A percentile compares a stretch with the other conserved stretches of the same genome.
Evolutionary conservation across 2,329 filamentous ascomycete genomes (phyloP).

Genomic region (Cryphonectria nitschkei): DNA sequence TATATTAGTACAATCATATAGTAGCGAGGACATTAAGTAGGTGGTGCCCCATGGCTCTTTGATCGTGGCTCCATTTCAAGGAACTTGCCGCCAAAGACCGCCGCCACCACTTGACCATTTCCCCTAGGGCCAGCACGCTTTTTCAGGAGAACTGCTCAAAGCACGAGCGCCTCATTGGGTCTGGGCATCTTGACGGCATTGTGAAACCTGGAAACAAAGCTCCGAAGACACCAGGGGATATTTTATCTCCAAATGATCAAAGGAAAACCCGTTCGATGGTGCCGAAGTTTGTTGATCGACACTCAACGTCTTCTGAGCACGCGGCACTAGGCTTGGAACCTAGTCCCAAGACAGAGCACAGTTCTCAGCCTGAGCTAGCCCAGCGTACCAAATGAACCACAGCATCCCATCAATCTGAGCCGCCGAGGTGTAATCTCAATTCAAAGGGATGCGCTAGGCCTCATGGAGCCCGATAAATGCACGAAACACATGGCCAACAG

Average conservation of each 20-base stretch:
- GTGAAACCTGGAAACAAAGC: background rate
- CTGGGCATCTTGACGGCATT: background rate
- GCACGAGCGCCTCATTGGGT: background rate
- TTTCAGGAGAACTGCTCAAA: background rate
- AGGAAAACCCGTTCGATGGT: background rate
- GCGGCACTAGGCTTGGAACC: background rate
- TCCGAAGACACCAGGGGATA: background rate
- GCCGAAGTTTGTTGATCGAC: background rate
- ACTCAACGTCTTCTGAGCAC: background rate
- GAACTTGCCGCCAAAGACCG: background rate
- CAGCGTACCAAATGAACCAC: background rate
- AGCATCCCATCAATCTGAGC: conserved; percentile 2
- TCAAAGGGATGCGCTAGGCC: conserved; percentile 8
- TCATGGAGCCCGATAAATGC: conserved; percentile 15
- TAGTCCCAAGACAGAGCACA: conserved; percentile 24
- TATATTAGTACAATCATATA: background rate
- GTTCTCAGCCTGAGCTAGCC: conserved; percentile 29
- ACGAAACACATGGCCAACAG: conserved; percentile 27
- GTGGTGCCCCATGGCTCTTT: background rate
- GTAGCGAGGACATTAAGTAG: background rate
- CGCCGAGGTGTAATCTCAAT: conserved; percentile 9
- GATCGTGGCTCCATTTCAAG: background rate
- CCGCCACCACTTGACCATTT: background rate
- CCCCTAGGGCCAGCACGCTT: background rate
- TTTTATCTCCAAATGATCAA: background rate